A percentile compares a stretch with the other conserved stretches of the same genome.
These are phyloP conservation scores for Bolboschoenoplectus hybrid DNA, from an alignment of 202 grass and related monocot genomes.

Conservation along the genomic window DNA sequence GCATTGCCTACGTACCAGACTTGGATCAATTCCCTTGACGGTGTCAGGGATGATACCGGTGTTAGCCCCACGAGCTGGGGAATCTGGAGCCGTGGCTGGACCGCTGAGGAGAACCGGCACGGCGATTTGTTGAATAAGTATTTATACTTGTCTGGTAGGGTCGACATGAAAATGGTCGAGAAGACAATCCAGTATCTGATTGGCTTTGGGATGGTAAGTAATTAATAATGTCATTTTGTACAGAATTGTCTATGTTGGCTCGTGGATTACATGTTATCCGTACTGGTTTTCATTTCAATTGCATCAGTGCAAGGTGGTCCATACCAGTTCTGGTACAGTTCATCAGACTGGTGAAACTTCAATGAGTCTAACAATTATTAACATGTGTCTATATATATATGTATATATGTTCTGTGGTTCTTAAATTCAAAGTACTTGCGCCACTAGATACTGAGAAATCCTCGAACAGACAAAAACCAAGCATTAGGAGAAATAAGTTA, in stretches of 20 bases:
- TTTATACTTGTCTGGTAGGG: constrained; percentile 57
- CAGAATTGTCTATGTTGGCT: background rate
- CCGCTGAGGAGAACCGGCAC: constrained; percentile 72
- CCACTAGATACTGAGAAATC: background rate
- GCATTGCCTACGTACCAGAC: constrained; percentile 76
- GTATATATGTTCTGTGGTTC: background rate
- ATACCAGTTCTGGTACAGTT: background rate
- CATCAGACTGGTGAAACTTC: background rate
- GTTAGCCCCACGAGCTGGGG: constrained; percentile 54
- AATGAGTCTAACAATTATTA: background rate
- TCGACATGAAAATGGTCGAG: constrained; percentile 64
- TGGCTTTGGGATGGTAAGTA: constrained; percentile 58
- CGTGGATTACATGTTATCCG: constrained; percentile 26
- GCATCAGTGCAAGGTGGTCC: background rate
- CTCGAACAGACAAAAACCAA: background rate
- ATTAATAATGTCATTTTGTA: background rate
- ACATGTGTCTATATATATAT: background rate
- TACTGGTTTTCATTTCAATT: background rate
- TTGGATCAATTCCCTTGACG: constrained; percentile 67
- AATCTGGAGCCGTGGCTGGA: constrained; percentile 59
- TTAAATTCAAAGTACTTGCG: background rate
- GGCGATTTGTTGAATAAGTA: constrained; percentile 78
- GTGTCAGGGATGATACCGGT: constrained; percentile 57
- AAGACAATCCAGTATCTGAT: constrained; percentile 80
- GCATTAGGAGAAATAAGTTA: background rate